phyloP scores from a whole-genome alignment of 176 grass and related monocot genomes.

The Secale cereale region DNA sequence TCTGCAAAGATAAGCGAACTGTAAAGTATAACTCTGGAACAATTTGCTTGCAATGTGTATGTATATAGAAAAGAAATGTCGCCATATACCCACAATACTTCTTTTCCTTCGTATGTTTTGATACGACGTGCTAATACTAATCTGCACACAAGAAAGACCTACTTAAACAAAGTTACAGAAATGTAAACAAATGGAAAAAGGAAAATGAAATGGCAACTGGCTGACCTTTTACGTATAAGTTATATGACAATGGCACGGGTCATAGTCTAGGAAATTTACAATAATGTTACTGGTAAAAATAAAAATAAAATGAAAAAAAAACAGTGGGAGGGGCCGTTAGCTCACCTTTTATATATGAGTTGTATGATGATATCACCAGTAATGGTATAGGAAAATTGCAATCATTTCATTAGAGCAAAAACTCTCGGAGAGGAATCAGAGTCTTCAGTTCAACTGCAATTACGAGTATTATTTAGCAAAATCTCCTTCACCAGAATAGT shows the following conservation, averaged over 20 bases:
- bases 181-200: not conserved
- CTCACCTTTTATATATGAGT: conserved; percentile 20
- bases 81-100: not conserved
- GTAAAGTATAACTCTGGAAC: conserved; percentile 16
- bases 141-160: not conserved
- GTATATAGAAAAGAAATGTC: not conserved
- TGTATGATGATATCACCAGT: not conserved
- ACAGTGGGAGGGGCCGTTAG: not conserved
- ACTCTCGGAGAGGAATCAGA: conserved; percentile 57
- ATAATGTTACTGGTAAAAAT: conserved; percentile 45
- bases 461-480: conserved; percentile 1
- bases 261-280: not conserved
- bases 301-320: not conserved
- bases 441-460: conserved; percentile 65
- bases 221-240: conserved; percentile 17
- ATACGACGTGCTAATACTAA: not conserved
- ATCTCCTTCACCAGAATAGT: conserved; percentile 61
- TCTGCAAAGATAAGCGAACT: not conserved
- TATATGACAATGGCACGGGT: not conserved
- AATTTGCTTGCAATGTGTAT: conserved; percentile 10
- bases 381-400: not conserved
- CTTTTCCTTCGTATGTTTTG: not conserved
- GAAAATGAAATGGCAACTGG: conserved; percentile 15
- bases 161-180: not conserved
- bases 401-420: conserved; percentile 52